Base-by-base conservation (phyloP, 768 basidiomycete genomes). In the Candolleomyces efflorescens region DNA sequence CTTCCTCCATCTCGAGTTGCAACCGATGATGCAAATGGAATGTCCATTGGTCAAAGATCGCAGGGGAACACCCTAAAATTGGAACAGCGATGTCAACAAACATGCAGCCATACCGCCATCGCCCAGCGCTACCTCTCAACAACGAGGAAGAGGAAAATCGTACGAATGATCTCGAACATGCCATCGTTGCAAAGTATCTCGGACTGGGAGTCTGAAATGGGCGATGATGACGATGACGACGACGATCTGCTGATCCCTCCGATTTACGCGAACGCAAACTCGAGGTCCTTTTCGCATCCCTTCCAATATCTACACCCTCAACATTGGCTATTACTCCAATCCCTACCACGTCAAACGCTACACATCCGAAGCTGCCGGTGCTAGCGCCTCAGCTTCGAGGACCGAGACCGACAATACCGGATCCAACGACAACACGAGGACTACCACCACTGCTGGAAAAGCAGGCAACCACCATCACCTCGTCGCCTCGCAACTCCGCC, bases 381-480 rank as follows among this genome's bases (percentile, higher is more conserved):
- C n/a, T n/a, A n/a, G n/a, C n/a, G n/a, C n/a, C n/a, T n/a, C n/a
- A n/a, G n/a, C n/a, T n/a, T n/a, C n/a, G n/a, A n/a, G n/a, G n/a
- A n/a, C n/a, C n/a, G n/a, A n/a, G n/a, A n/a, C n/a, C n/a, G n/a
- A n/a, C n/a, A n/a, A n/a, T 47, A 36, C 39, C 39, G 36, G 27
- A 24, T 20, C 13, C 52, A 32, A 37, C 57, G 6, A n/a, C n/a
- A n/a, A n/a, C n/a, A n/a, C n/a, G n/a, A n/a, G n/a, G n/a, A n/a
- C n/a, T n/a, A n/a, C 57, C 22, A 18, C n/a, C 3, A n/a, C 17
- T 22, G 50, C 48, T 56, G 23, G 63, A 60, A 55, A 60, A 62
- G 61, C 61, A 56, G 66, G 62, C 39, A 58, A 87, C 87, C 7
- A 78, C 89, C 37, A 86, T 90, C 69, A 59, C 63, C 20, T 63